A percentile compares a stretch with the other conserved stretches of the same genome.
These are phyloP conservation scores for Rhododendron mucronatum DNA, from an alignment of 148 eudicot species.

Conservation along the genomic window DNA sequence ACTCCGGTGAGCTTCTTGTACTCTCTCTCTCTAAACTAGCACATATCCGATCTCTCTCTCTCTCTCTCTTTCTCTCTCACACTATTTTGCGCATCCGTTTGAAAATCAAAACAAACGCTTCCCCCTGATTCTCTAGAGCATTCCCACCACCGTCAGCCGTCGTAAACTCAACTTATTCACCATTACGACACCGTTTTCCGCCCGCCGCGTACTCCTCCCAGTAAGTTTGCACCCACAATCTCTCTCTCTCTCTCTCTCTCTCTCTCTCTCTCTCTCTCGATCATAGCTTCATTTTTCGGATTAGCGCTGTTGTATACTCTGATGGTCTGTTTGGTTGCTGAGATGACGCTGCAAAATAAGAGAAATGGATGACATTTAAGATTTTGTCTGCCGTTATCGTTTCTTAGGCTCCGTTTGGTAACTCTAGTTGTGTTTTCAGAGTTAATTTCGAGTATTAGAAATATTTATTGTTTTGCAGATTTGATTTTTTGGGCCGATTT, in stretches of 20 bases:
- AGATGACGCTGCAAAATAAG: background rate
- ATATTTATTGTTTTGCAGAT: background rate
- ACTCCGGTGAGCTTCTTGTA: conserved; percentile 5
- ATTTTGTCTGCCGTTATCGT: background rate
- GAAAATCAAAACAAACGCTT: background rate
- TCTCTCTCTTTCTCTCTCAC: background rate
- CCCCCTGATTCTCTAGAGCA: background rate
- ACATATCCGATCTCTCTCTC: conserved; percentile 1
- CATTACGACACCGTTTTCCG: background rate
- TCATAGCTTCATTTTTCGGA: background rate
- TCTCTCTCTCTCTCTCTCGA: background rate
- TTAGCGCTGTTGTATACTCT: background rate
- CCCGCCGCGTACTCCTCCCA: background rate
- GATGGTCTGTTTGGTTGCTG: conserved; percentile 1
- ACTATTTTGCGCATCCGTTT: background rate
- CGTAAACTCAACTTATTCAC: background rate
- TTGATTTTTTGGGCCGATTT: background rate
- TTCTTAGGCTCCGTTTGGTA: background rate
- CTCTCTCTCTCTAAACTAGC: background rate
- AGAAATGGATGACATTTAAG: background rate
- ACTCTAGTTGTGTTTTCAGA: background rate
- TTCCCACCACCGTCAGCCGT: background rate
- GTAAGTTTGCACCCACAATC: conserved; percentile 1
- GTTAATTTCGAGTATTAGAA: background rate
- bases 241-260: background rate